phyloP scores from a whole-genome alignment of 768 basidiomycete genomes.

The Boletus coccyginus region DNA sequence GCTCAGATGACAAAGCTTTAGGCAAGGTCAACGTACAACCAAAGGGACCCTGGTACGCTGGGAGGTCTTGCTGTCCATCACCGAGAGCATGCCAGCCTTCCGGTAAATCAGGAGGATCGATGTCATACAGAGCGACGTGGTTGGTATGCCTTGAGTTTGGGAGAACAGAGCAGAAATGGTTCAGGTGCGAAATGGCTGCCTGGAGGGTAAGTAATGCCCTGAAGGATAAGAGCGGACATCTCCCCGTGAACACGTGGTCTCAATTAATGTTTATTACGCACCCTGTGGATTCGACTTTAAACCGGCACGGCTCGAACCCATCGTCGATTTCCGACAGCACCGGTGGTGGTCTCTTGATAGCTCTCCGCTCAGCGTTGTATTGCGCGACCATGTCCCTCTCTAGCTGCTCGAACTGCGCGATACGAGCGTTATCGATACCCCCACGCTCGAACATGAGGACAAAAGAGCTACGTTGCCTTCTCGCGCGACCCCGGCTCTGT shows the following conservation, averaged over 20 bases:
- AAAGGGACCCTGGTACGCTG: conserved; percentile 53
- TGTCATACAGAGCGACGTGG: conserved; percentile 58
- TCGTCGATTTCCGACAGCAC: conserved; percentile 25
- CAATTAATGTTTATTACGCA: conserved; percentile 28
- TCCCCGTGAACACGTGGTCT: neutral
- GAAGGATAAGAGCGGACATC: neutral
- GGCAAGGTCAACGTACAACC: conserved; percentile 67
- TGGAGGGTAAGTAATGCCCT: conserved; percentile 75
- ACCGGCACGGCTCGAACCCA: conserved; percentile 36
- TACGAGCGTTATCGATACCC: conserved; percentile 36
- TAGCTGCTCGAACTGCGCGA: conserved; percentile 54
- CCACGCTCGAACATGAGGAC: conserved; percentile 65
- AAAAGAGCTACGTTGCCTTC: conserved; percentile 66
- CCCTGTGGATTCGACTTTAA: conserved; percentile 62
- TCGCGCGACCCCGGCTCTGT: conserved; percentile 78
- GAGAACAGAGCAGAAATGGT: conserved; percentile 73
- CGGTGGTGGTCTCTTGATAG: conserved; percentile 5
- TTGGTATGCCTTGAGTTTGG: conserved; percentile 45
- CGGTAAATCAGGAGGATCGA: conserved; percentile 61
- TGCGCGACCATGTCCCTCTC: conserved; percentile 61
- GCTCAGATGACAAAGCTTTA: conserved; percentile 45
- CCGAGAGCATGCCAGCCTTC: conserved; percentile 57
- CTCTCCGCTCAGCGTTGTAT: conserved; percentile 45
- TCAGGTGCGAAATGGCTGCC: conserved; percentile 65
- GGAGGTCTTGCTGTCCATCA: conserved; percentile 14